Conservation (phyloP, 129 eudicot species). For the Silybum marianum region DNA sequence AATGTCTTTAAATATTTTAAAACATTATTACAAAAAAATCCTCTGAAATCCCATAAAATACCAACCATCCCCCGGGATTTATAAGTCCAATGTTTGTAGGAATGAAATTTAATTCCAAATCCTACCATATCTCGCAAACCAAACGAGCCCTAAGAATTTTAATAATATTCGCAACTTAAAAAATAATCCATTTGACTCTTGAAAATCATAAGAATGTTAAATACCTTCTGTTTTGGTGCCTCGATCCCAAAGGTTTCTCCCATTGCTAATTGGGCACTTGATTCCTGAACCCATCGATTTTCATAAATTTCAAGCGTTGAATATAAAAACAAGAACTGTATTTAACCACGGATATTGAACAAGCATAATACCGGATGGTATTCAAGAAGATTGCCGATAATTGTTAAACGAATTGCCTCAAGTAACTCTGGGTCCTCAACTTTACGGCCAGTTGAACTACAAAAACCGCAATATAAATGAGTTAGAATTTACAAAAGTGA, state of each 20-base stretch:
- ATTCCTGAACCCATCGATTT: conserved; percentile 59
- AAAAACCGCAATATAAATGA: conserved; percentile 20
- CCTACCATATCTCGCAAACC: no score
- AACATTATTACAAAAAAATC: no score
- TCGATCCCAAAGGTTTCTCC: conserved; percentile 85
- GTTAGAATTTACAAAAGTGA: conserved; percentile 10
- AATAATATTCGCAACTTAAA: background rate
- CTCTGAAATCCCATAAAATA: no score
- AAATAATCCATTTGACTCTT: background rate
- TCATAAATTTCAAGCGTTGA: conserved; percentile 1
- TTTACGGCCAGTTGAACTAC: conserved; percentile 83
- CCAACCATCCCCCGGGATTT: no score
- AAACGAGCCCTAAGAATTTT: background rate
- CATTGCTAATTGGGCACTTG: conserved; percentile 88
- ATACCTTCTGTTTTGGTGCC: conserved; percentile 58
- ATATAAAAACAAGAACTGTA: background rate
- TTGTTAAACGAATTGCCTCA: conserved; percentile 92
- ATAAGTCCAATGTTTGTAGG: no score
- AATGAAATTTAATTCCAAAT: no score
- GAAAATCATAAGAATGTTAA: background rate
- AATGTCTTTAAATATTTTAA: no score
- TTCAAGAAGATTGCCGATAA: conserved; percentile 79
- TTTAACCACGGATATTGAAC: conserved; percentile 10
- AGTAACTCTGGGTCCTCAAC: conserved; percentile 90
- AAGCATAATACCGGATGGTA: conserved; percentile 77